A percentile compares a stretch with the other conserved stretches of the same genome.
Conservation (phyloP, 2,329 filamentous ascomycete species). For the Ascosphaera apis region DNA sequence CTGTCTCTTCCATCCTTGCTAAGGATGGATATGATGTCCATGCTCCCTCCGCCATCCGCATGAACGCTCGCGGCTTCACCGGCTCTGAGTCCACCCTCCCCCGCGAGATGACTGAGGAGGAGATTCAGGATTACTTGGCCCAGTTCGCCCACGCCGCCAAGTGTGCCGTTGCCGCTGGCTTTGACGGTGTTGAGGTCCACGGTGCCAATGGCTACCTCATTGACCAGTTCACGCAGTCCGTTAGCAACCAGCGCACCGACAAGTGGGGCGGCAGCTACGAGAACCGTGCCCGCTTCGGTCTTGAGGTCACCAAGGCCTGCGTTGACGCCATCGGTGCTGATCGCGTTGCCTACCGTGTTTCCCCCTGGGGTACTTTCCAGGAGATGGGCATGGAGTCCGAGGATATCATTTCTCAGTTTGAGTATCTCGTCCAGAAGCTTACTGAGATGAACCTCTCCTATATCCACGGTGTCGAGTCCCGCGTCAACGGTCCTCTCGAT, state of each 20-base stretch:
- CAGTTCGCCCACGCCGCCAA: slow-evolving; percentile 24
- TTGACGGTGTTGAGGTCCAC: slow-evolving; percentile 29
- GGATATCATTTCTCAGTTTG: slow-evolving; percentile 40
- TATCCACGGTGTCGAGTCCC: slow-evolving; percentile 37
- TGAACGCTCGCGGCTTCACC: slow-evolving; percentile 9
- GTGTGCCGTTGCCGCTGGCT: slow-evolving; percentile 32
- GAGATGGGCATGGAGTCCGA: slow-evolving; percentile 32
- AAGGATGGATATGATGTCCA: neutral
- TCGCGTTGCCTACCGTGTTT: slow-evolving; percentile 24
- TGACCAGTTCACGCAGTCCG: slow-evolving; percentile 28
- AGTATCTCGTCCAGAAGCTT: slow-evolving; percentile 29
- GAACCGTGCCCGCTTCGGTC: slow-evolving; percentile 28
- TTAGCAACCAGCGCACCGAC: slow-evolving; percentile 25
- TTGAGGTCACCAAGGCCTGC: slow-evolving; percentile 27
- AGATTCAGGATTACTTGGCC: slow-evolving; percentile 20
- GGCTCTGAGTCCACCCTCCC: slow-evolving; percentile 15
- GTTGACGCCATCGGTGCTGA: slow-evolving; percentile 22
- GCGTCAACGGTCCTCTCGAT: slow-evolving; percentile 14
- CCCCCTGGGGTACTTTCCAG: slow-evolving; percentile 19
- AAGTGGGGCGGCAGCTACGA: slow-evolving; percentile 28
- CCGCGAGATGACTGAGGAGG: slow-evolving; percentile 14
- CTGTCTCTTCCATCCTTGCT: slow-evolving; percentile 17
- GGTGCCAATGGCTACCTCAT: slow-evolving; percentile 27
- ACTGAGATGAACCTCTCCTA: slow-evolving; percentile 33
- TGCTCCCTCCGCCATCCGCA: neutral